Evolutionary conservation across 1,284 basidiomycete species (phyloP).

Genomic region (Lentinus polychrous): DNA sequence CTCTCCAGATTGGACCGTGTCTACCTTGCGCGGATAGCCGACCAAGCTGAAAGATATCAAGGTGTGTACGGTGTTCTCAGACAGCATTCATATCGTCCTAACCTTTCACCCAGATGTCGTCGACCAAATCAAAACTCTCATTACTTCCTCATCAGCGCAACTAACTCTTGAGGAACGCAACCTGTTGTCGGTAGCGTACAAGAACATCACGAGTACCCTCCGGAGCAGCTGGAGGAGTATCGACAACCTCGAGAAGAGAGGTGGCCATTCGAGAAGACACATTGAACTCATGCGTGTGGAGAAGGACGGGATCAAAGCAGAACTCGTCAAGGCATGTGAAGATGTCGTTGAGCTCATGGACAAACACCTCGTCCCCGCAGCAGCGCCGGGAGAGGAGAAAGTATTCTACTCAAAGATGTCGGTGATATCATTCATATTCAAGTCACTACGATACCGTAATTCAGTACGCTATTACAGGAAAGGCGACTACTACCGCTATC

Average conservation of each 20-base stretch:
- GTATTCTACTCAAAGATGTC: conserved; percentile 70
- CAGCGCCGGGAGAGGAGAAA: conserved; percentile 51
- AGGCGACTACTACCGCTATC: conserved; percentile 66
- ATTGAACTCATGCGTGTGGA: conserved; percentile 43
- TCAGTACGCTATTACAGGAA: conserved; percentile 35
- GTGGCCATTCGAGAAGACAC: conserved; percentile 31
- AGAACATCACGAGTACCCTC: conserved; percentile 56
- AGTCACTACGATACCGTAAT: not conserved
- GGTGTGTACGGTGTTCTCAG: conserved; percentile 31
- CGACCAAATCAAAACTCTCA: conserved; percentile 48
- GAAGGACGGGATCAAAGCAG: conserved; percentile 47
- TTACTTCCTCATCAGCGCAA: conserved; percentile 38
- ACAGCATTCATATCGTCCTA: not conserved
- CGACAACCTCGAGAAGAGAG: conserved; percentile 47
- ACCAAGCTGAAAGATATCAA: conserved; percentile 60
- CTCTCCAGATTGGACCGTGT: conserved; percentile 31
- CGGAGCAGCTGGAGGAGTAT: conserved; percentile 59
- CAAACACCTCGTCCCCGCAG: conserved; percentile 45
- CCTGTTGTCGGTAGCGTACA: conserved; percentile 63
- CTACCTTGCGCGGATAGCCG: conserved; percentile 58
- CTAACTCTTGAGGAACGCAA: conserved; percentile 61
- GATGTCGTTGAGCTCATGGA: conserved; percentile 53
- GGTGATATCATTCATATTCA: conserved; percentile 15
- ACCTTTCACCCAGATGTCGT: conserved; percentile 40
- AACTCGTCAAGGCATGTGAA: conserved; percentile 49